A percentile compares a stretch with the other conserved stretches of the same genome.
These are phyloP conservation scores for Fragilaria radians DNA, from an alignment of 108 stramenopile species.

Conservation along the genomic window DNA sequence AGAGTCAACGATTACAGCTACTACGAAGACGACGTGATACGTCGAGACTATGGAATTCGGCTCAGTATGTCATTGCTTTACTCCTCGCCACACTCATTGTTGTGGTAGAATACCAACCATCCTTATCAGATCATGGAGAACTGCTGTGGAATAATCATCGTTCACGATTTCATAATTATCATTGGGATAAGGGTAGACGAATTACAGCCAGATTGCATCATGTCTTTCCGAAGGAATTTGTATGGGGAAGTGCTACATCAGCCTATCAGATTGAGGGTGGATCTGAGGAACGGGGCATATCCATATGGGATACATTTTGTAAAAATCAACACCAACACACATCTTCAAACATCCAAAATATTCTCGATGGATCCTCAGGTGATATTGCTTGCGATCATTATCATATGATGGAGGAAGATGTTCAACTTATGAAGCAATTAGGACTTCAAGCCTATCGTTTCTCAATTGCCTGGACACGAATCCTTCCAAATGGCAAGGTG, in stretches of 20 bases:
- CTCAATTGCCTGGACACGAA: conserved; percentile 87
- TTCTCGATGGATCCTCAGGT: conserved; percentile 68
- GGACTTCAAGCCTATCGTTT: conserved; percentile 89
- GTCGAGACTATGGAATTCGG: neutral
- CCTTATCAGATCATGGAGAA: neutral
- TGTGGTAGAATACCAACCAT: neutral
- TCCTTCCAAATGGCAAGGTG: conserved; percentile 71
- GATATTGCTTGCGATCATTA: conserved; percentile 89
- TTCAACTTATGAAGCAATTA: conserved; percentile 67
- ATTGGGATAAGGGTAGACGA: too few relatives aligned
- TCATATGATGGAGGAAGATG: conserved; percentile 77
- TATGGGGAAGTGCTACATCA: conserved; percentile 89
- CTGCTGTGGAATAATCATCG: neutral
- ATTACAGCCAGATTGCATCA: neutral
- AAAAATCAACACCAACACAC: conserved; percentile 12
- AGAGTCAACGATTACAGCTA: too few relatives aligned
- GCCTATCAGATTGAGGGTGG: conserved; percentile 92
- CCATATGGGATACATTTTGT: conserved; percentile 91
- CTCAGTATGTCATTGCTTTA: neutral
- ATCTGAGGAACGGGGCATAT: conserved; percentile 49
- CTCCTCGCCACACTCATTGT: neutral
- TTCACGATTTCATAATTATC: too few relatives aligned
- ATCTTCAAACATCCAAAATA: conserved; percentile 7
- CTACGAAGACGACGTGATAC: neutral
- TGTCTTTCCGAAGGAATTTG: conserved; percentile 48